Evolutionary conservation across 2,329 filamentous ascomycete genomes (phyloP), one percentile per base, ranked within the genome.

Genomic region (Aspergillus sp.): DNA sequence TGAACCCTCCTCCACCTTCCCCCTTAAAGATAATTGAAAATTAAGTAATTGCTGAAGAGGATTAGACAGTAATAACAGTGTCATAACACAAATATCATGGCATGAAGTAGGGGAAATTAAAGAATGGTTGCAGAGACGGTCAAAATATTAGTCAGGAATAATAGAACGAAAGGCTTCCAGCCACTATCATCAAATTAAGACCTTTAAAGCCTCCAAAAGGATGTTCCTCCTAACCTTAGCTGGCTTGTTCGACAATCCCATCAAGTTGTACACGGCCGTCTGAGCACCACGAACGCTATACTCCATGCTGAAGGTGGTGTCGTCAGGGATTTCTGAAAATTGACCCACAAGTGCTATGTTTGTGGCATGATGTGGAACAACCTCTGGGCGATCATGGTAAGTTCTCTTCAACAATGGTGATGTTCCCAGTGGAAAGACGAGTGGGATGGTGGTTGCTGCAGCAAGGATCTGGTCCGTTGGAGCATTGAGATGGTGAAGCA

Each of bases 321-420:
- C 66, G 11, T 54, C 56, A 9, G 53, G 53, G 11, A 68, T 63
- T 51, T 71, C 67, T 6, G 65, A 67, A 48, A 65, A 72, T 51
- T 71, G 67, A n/a, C 68, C 67, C 19, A 70, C 48, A 27, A 68
- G 58, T 5, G 61, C 68, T 40, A 69, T 56, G 44, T 70, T 71
- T 11, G 51, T 61, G 7, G 57, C 58, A 5, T 57, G 58, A 13
- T 57, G 39, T 0, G 67, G 68, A 35, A 71, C 60, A 2, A 70
- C 63, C 19, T 54, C 42, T 7, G 68, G 67, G 2, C 68, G 58
- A 50, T 69, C 63, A 7, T 57, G 57, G 4, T 46, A 42, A 7
- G 57, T 48, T 9, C 67, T 57, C 2, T 64, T 59, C 44, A 69
- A 53, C 45, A 69, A 65, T 28, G 67, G 62, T 6, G 60, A 53